phyloP scores from a whole-genome alignment of 192 early-diverging fungal species.

The Coemansia sp. region DNA sequence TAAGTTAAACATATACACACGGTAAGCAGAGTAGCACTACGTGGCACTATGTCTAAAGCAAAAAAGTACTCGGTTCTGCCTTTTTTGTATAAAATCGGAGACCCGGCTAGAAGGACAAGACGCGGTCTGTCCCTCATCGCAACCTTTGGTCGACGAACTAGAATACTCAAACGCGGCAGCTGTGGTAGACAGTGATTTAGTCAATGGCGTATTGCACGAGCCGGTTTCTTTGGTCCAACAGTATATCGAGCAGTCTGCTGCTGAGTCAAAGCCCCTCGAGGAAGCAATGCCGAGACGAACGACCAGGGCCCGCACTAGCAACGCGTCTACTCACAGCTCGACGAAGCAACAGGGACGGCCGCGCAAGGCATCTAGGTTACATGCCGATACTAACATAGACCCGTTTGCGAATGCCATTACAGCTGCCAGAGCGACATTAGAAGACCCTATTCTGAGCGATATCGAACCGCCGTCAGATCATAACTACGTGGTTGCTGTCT shows the following conservation, averaged over 20 bases:
- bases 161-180: background rate
- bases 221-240: background rate
- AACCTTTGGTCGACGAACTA: background rate
- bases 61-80: background rate
- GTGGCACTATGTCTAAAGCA: background rate
- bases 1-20: background rate
- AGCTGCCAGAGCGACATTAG: background rate
- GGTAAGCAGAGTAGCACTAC: no score
- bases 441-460: background rate
- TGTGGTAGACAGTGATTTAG: background rate
- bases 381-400: background rate
- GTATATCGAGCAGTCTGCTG: background rate
- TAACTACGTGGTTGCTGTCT: background rate
- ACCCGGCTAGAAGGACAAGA: background rate
- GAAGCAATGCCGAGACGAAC: background rate
- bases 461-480: background rate
- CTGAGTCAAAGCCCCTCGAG: background rate
- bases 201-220: background rate
- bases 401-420: background rate
- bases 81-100: background rate
- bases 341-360: background rate
- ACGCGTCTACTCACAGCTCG: background rate
- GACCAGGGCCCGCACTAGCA: conserved; percentile 4
- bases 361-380: background rate
- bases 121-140: background rate